Conservation (phyloP, 2,329 filamentous ascomycete genomes). For the Calonectria multiphialidica region DNA sequence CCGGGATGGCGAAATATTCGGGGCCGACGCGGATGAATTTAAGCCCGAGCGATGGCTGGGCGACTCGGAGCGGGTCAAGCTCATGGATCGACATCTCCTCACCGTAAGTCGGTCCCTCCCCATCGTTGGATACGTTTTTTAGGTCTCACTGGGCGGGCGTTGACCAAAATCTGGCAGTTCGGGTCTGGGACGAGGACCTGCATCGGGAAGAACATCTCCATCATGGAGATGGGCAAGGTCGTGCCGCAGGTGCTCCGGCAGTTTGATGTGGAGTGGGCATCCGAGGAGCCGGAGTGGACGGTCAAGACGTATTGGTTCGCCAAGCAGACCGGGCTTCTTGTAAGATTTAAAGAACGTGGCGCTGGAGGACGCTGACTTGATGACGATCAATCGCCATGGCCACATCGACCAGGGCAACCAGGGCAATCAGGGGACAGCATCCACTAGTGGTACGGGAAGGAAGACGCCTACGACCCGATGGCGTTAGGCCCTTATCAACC, state of each 20-base stretch:
- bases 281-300: neutral
- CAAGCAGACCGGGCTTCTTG: neutral
- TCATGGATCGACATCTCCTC: slow-evolving; percentile 39
- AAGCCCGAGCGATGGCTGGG: slow-evolving; percentile 66
- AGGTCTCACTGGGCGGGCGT: no score
- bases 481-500: neutral
- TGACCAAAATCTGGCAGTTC: slow-evolving; percentile 49
- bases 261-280: slow-evolving; percentile 16
- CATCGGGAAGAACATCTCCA: slow-evolving; percentile 48
- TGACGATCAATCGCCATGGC: no score
- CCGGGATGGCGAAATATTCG: slow-evolving; percentile 66
- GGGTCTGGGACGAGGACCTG: slow-evolving; percentile 65
- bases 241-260: slow-evolving; percentile 31
- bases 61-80: slow-evolving; percentile 17
- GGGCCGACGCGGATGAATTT: slow-evolving; percentile 66
- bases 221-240: slow-evolving; percentile 34
- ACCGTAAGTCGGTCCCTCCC: neutral
- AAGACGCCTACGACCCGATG: neutral
- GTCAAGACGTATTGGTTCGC: neutral
- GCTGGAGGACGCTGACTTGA: neutral
- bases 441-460: no score
- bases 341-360: neutral
- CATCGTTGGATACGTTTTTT: neutral
- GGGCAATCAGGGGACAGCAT: no score
- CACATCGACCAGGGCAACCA: no score